Percentiles rank a stretch among this genome's conserved stretches.
Evolutionary conservation across 208 protist genomes (phyloP).

Genomic region (Endotrypanum monterogeii): DNA sequence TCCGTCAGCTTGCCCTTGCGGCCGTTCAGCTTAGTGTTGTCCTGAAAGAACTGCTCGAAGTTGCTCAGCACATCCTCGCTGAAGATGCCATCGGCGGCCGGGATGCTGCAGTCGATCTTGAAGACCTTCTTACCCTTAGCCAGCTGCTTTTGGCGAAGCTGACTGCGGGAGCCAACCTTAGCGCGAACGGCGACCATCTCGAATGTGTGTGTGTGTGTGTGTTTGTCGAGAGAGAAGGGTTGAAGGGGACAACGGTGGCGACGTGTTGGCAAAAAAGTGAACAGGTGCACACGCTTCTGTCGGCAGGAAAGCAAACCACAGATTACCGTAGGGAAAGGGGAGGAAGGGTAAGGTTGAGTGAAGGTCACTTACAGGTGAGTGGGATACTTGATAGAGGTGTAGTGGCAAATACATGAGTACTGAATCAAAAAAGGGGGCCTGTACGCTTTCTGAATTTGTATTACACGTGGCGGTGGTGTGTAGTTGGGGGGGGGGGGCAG

Average conservation of each 20-base stretch:
- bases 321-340: neutral
- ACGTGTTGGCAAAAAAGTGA: conserved; percentile 22
- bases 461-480: too few relatives aligned
- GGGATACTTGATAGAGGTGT: neutral
- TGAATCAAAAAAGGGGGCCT: neutral
- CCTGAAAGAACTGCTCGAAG: conserved; percentile 97
- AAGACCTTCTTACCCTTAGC: conserved; percentile 90
- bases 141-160: conserved; percentile 82
- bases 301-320: neutral
- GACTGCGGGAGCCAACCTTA: conserved; percentile 89
- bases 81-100: conserved; percentile 75
- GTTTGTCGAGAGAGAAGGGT: neutral
- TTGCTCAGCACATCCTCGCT: conserved; percentile 81
- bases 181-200: conserved; percentile 90
- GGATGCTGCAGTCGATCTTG: conserved; percentile 81
- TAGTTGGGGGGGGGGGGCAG: neutral
- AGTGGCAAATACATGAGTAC: neutral
- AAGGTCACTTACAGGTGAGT: neutral
- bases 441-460: too few relatives aligned
- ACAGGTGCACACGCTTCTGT: conserved; percentile 31
- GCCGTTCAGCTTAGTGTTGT: conserved; percentile 98
- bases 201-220: neutral
- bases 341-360: neutral
- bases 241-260: neutral
- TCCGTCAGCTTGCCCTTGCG: conserved; percentile 97